Evolutionary conservation across 179 eudicot genomes (phyloP).

Genomic region (Beta lomatogona): DNA sequence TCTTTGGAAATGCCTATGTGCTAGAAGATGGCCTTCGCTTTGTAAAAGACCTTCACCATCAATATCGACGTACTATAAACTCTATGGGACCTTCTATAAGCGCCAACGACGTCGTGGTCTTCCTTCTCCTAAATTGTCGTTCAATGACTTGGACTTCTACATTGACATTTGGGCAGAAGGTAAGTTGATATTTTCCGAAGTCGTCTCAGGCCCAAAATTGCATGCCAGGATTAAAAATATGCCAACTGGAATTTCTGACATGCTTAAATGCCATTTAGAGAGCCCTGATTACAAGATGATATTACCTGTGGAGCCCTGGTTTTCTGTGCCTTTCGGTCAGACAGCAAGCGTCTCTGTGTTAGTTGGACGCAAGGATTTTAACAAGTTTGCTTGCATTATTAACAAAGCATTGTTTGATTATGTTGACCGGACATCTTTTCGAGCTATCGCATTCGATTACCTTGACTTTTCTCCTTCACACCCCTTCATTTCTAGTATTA

Average conservation of each 20-base stretch:
- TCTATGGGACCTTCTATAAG: conserved; percentile 63
- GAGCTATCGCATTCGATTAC: conserved; percentile 87
- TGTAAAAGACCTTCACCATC: conserved; percentile 64
- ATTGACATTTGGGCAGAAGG: conserved; percentile 86
- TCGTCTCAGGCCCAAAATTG: conserved; percentile 63
- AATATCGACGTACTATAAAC: conserved; percentile 47
- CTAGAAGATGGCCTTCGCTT: conserved; percentile 86
- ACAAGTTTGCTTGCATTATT: conserved; percentile 67
- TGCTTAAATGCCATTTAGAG: conserved; percentile 58
- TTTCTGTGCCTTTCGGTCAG: conserved; percentile 54
- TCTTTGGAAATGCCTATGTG: conserved; percentile 81
- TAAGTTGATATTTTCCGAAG: conserved; percentile 61
- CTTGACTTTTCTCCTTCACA: conserved; percentile 73
- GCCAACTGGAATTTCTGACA: conserved; percentile 57
- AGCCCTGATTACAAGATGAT: conserved; percentile 80
- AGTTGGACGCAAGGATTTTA: conserved; percentile 69
- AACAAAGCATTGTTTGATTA: conserved; percentile 70
- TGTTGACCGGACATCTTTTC: conserved; percentile 69
- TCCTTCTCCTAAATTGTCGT: conserved; percentile 76
- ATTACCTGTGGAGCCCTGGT: conserved; percentile 64
- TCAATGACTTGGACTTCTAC: conserved; percentile 75
- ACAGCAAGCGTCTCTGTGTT: conserved; percentile 72
- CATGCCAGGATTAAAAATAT: conserved; percentile 50
- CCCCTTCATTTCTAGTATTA: conserved; percentile 77
- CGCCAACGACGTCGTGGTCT: conserved; percentile 48